Evolutionary conservation across 495 filamentous ascomycete species (phyloP).

Genomic region (Aspergillus saccharolyticus): DNA sequence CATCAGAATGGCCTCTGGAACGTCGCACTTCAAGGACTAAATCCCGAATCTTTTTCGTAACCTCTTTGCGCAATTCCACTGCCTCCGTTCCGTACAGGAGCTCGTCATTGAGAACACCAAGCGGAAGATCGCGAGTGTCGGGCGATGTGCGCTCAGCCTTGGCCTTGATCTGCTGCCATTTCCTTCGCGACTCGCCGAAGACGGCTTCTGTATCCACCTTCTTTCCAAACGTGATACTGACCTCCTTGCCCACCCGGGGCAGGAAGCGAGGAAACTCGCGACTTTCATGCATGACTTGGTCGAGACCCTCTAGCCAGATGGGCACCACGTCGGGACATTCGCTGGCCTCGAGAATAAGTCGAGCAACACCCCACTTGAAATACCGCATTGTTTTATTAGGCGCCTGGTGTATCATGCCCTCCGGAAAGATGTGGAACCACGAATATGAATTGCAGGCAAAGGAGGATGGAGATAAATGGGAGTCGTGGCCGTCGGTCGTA

Average conservation of each 20-base stretch:
- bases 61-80: conserved; percentile 72
- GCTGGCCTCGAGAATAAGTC: conserved; percentile 81
- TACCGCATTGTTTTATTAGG: conserved; percentile 77
- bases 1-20: conserved; percentile 66
- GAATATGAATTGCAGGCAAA: conserved; percentile 58
- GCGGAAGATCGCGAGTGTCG: conserved; percentile 31
- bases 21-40: conserved; percentile 74
- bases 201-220: conserved; percentile 46
- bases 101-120: conserved; percentile 64
- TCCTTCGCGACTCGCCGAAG: conserved; percentile 59
- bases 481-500: conserved; percentile 53
- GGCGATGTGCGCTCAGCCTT: conserved; percentile 33
- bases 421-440: conserved; percentile 96
- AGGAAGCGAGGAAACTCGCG: conserved; percentile 75
- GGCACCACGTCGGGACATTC: conserved; percentile 82
- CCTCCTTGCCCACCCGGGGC: conserved; percentile 64
- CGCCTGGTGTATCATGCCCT: conserved; percentile 89
- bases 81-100: conserved; percentile 70
- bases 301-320: conserved; percentile 86
- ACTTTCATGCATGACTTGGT: conserved; percentile 78
- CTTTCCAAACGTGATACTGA: conserved; percentile 66
- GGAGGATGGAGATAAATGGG: conserved; percentile 50
- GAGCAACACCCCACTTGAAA: conserved; percentile 93
- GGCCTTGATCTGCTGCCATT: conserved; percentile 61
- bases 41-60: conserved; percentile 67